Percentiles rank a stretch among this genome's conserved stretches.
Conservation (phyloP, 2,329 filamentous ascomycete species). For the Microsporum audouinii region DNA sequence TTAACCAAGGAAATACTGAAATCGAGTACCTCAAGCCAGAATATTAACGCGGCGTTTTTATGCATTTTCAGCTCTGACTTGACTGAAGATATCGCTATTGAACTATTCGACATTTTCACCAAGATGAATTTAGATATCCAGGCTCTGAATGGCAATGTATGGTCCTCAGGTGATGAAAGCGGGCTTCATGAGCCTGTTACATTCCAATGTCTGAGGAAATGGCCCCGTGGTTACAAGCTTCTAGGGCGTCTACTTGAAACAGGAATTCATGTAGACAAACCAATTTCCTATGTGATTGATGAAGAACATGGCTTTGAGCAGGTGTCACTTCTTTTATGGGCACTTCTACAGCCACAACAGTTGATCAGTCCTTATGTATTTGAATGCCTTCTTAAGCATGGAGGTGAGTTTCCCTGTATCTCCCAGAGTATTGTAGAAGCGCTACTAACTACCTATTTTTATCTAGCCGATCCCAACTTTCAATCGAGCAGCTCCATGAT, state of each 20-base stretch:
- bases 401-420: constrained; percentile 20
- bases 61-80: constrained; percentile 44
- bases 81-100: constrained; percentile 41
- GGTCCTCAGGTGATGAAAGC: constrained; percentile 37
- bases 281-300: constrained; percentile 35
- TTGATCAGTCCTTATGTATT: constrained; percentile 49
- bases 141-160: constrained; percentile 14
- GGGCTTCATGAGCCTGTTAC: constrained; percentile 39
- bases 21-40: constrained; percentile 23
- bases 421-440: background rate
- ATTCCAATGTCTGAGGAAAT: constrained; percentile 43
- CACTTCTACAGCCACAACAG: constrained; percentile 52
- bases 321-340: constrained; percentile 50
- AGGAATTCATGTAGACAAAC: constrained; percentile 50
- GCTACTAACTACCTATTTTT: constrained; percentile 8
- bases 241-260: constrained; percentile 44
- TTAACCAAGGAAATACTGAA: constrained; percentile 13
- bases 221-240: constrained; percentile 45
- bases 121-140: constrained; percentile 6
- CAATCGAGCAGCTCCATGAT: constrained; percentile 42
- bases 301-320: constrained; percentile 43
- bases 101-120: constrained; percentile 43
- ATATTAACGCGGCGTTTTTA: constrained; percentile 45
- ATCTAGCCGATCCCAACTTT: constrained; percentile 45
- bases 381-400: constrained; percentile 43